Evolutionary conservation across 108 stramenopile genomes (phyloP), one percentile per base, ranked within the genome.

Genomic region (Nitzschia putrida): DNA sequence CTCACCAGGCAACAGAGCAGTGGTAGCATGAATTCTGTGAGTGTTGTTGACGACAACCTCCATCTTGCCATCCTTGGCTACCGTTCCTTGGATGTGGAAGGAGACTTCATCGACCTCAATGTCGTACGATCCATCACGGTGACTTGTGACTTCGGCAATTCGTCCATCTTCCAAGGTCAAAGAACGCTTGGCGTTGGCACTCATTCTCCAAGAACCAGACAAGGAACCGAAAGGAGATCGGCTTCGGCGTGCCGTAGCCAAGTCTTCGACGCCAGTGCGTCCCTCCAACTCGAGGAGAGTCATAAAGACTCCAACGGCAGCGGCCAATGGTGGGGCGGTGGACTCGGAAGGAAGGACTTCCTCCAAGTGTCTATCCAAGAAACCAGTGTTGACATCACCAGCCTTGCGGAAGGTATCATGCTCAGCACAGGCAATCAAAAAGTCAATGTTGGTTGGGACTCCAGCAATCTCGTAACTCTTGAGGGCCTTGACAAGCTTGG

Each of bases 381-480:
- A 96, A 55, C 85, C 88, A 20, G 93, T 95, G 56, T 87, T 89
- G 39, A 89, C 74, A 18, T 79, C 88, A n/a, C 92, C 92, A 18
- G 80, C 58, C 34, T 69, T 55, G 34, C 51, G 69, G 68, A 96
- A 96, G 11, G 76, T 84, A 12, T 79, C 71, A 74, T 96, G 95
- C 4, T 71, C 22, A 8, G 80, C 80, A 57, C 88, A 88, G n/a
- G 85, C 69, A 26, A 83, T 84, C 56, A 93, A 69, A 63, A 96
- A 96, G 16, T 89, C 83, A 47, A 95, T 79, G 64, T 96, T 96
- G 60, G 88, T 95, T 8, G 95, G 89, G 53, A 94, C 72, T 3
- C 95, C 95, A 8, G 85, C 90, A 40, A 96, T 85, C 44, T 89
- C 86, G 66, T 92, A 95, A 11, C 74, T 44, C 37, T 77, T 61